Percentiles rank a stretch among this genome's conserved stretches.
phyloP scores from a whole-genome alignment of 768 basidiomycete species.

The Leccinum broughii region DNA sequence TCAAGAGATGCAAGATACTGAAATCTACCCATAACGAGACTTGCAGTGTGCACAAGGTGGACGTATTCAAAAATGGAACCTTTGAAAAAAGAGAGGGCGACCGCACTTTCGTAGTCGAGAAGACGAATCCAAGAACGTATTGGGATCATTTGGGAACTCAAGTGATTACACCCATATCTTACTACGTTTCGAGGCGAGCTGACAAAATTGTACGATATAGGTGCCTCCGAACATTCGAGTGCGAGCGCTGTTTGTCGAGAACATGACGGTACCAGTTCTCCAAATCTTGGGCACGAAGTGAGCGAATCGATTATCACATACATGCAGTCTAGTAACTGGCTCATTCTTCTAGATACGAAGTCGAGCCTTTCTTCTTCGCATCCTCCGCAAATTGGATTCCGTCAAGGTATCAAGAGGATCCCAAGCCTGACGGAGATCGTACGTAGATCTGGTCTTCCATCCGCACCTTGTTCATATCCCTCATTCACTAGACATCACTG shows the following conservation, averaged over 20 bases:
- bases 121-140: slow-evolving; percentile 25
- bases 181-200: not conserved
- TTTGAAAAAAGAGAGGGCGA: slow-evolving; percentile 16
- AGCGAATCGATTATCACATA: slow-evolving; percentile 10
- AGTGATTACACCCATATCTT: slow-evolving; percentile 25
- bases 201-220: not conserved
- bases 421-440: slow-evolving; percentile 48
- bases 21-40: not conserved
- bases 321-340: not conserved
- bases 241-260: slow-evolving; percentile 53
- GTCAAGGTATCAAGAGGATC: slow-evolving; percentile 59
- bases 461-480: slow-evolving; percentile 1
- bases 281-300: slow-evolving; percentile 60
- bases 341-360: slow-evolving; percentile 42
- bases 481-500: slow-evolving; percentile 50
- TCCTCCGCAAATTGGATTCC: slow-evolving; percentile 69
- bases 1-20: slow-evolving; percentile 32
- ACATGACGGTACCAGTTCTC: slow-evolving; percentile 49
- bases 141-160: slow-evolving; percentile 30
- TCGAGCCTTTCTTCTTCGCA: slow-evolving; percentile 68
- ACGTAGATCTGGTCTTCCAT: slow-evolving; percentile 36
- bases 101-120: slow-evolving; percentile 5
- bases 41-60: slow-evolving; percentile 28
- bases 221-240: slow-evolving; percentile 41
- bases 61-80: slow-evolving; percentile 17